Percentiles rank a stretch among this genome's conserved stretches.
phyloP scores from a whole-genome alignment of 768 basidiomycete genomes.

The Fistulinella prunicolor region DNA sequence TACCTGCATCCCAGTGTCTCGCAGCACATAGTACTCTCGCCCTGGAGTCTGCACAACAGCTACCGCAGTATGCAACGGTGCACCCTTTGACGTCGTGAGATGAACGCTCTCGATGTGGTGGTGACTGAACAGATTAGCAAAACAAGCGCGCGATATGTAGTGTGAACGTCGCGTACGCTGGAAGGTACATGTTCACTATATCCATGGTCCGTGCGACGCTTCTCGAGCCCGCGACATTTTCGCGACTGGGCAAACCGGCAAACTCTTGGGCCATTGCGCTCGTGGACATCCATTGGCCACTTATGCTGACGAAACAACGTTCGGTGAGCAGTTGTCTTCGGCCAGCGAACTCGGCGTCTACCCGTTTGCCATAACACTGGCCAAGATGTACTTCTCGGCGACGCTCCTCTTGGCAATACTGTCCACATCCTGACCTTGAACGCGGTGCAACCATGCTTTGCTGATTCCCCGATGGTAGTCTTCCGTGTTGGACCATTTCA shows the following conservation, averaged over 20 bases:
- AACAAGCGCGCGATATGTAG: neutral
- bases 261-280: conserved; percentile 73
- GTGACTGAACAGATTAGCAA: conserved; percentile 42
- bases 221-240: conserved; percentile 10
- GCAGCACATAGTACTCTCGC: conserved; percentile 66
- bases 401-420: conserved; percentile 44
- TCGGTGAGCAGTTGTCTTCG: conserved; percentile 1
- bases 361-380: conserved; percentile 75
- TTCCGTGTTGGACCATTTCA: conserved; percentile 69
- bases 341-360: conserved; percentile 15
- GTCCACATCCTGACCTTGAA: conserved; percentile 39
- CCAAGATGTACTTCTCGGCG: conserved; percentile 63
- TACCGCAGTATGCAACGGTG: conserved; percentile 55
- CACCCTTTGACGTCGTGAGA: conserved; percentile 44
- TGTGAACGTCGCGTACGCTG: conserved; percentile 45
- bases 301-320: conserved; percentile 46
- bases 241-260: conserved; percentile 41
- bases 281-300: conserved; percentile 66
- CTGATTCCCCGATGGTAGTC: conserved; percentile 71
- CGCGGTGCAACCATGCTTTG: conserved; percentile 55
- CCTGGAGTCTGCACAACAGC: conserved; percentile 69
- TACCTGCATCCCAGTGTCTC: conserved; percentile 75
- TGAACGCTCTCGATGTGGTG: conserved; percentile 78
- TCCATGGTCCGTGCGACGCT: conserved; percentile 34
- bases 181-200: conserved; percentile 58